Evolutionary conservation across 805 yeast species (phyloP).

Genomic region (Wickerhamiella brachini): DNA sequence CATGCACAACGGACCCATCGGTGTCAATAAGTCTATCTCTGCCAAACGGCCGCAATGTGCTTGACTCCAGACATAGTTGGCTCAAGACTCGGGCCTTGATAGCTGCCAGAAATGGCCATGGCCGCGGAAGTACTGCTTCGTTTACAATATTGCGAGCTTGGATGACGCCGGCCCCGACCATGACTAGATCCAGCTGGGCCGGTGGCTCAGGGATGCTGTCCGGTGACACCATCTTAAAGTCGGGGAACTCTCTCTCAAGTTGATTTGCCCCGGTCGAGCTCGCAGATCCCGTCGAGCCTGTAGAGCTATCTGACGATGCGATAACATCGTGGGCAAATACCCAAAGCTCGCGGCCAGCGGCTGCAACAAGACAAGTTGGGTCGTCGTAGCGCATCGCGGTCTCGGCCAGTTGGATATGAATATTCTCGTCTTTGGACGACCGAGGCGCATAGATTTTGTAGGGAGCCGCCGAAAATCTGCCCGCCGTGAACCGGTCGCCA

Average conservation of each 20-base stretch:
- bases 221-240: background rate
- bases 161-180: conserved; percentile 11
- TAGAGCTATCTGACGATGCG: no score
- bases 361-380: conserved; percentile 4
- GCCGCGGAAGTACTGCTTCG: conserved; percentile 4
- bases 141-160: conserved; percentile 10
- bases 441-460: conserved; percentile 5
- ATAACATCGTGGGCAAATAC: conserved; percentile 5
- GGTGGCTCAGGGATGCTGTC: conserved; percentile 1
- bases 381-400: conserved; percentile 13
- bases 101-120: conserved; percentile 13
- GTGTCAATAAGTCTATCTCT: conserved; percentile 6
- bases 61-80: conserved; percentile 4
- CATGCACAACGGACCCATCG: conserved; percentile 12
- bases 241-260: background rate
- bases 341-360: conserved; percentile 16
- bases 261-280: no score
- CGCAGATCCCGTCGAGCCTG: no score
- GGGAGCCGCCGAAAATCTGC: conserved; percentile 8
- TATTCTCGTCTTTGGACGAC: background rate
- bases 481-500: conserved; percentile 14
- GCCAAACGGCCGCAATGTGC: conserved; percentile 12
- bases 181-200: background rate
- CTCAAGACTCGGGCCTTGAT: conserved; percentile 10
- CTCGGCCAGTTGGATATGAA: conserved; percentile 7